Conservation (phyloP, 2,329 filamentous ascomycete species). For the Mycosphaerella arachidis region DNA sequence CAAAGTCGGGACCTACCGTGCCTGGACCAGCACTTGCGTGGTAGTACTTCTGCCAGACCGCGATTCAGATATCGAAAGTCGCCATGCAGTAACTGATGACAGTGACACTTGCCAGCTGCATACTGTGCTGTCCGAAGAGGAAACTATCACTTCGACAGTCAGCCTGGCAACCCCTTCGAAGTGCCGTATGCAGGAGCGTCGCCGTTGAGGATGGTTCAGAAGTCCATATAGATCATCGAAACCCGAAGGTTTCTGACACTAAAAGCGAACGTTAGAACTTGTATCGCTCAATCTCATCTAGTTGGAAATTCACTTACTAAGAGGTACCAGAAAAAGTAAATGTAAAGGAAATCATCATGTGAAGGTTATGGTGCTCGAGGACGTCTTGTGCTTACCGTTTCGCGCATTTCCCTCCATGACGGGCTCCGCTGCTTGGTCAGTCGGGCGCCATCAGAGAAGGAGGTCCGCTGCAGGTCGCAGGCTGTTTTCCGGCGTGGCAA, state of each 20-base stretch:
- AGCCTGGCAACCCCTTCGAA: background rate
- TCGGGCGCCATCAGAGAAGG: background rate
- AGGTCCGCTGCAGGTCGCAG: background rate
- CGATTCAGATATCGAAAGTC: background rate
- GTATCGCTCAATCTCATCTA: too few species aligned
- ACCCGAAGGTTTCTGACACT: conserved; percentile 60
- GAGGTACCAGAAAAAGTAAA: conserved; percentile 87
- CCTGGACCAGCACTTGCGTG: background rate
- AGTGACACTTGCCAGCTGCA: background rate
- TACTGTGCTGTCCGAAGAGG: background rate
- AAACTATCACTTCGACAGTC: background rate
- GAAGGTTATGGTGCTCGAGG: background rate
- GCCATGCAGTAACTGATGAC: background rate
- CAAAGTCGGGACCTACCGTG: background rate
- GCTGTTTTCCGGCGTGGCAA: background rate
- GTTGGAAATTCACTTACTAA: conserved; percentile 47
- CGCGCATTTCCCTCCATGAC: too few species aligned
- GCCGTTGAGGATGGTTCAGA: conserved; percentile 53
- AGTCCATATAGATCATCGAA: conserved; percentile 80
- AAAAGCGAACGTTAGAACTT: too few species aligned
- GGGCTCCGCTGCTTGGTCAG: background rate
- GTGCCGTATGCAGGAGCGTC: background rate
- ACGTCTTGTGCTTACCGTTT: background rate
- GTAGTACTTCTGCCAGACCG: background rate
- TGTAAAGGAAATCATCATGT: conserved; percentile 34